Conservation (phyloP, 139 green algal genomes). For the Diplosphaera chodatii region DNA sequence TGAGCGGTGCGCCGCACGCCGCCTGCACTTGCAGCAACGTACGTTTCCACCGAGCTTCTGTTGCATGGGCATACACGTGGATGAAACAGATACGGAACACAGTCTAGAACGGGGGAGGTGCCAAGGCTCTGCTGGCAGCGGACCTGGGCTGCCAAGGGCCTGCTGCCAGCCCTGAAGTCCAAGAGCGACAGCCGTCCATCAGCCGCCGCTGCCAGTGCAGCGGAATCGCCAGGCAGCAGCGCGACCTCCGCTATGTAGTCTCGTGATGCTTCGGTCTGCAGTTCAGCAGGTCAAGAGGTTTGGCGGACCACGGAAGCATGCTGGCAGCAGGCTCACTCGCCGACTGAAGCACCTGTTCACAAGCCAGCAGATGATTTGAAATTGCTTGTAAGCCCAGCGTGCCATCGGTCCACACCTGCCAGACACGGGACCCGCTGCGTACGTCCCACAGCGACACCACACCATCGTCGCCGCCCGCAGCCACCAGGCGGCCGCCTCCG, state of each 20-base stretch:
- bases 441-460: conserved; percentile 50
- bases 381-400: too few relatives aligned
- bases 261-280: conserved; percentile 22
- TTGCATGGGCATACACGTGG: too few relatives aligned
- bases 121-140: too few relatives aligned
- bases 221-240: conserved; percentile 25
- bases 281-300: too few relatives aligned
- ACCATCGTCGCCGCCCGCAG: conserved; percentile 68
- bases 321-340: too few relatives aligned
- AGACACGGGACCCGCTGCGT: conserved; percentile 14
- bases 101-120: too few relatives aligned
- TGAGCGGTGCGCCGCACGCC: conserved; percentile 36
- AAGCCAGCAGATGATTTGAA: too few relatives aligned
- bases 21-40: conserved; percentile 1
- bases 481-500: conserved; percentile 23
- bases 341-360: too few relatives aligned
- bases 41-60: too few relatives aligned
- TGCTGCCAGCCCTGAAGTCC: conserved; percentile 30
- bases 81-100: too few relatives aligned
- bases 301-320: too few relatives aligned
- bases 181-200: conserved; percentile 47
- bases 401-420: too few relatives aligned
- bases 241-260: conserved; percentile 62
- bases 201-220: conserved; percentile 33
- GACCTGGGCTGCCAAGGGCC: not conserved